These are phyloP conservation scores for Globisporangium solare DNA, from an alignment of 352 stramenopile genomes.

Conservation along the genomic window DNA sequence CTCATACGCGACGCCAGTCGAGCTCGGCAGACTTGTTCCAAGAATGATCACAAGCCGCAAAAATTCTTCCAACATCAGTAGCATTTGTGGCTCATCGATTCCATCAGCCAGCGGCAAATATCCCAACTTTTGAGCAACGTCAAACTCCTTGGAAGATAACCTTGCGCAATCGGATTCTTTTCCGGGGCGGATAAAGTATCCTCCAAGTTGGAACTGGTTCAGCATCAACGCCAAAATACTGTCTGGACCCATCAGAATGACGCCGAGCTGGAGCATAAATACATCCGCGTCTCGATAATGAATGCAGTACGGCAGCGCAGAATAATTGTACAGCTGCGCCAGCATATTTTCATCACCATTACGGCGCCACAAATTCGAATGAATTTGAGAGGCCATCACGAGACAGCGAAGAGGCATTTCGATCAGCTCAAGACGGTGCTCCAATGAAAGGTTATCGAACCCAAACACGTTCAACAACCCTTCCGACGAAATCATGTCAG, in stretches of 20 bases:
- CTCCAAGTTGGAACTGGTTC: conserved; percentile 71
- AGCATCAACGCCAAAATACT: conserved; percentile 61
- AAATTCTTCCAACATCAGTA: conserved; percentile 83
- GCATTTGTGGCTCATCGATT: conserved; percentile 63
- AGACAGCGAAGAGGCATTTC: conserved; percentile 79
- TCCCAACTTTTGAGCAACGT: conserved; percentile 19
- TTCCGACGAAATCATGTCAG: conserved; percentile 36
- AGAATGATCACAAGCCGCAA: conserved; percentile 73
- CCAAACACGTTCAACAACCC: conserved; percentile 53
- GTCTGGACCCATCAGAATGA: conserved; percentile 63
- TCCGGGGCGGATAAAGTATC: conserved; percentile 45
- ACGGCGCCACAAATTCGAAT: conserved; percentile 81
- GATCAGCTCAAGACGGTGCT: conserved; percentile 57
- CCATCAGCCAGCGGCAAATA: conserved; percentile 53
- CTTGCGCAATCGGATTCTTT: not conserved
- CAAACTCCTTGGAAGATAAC: conserved; percentile 11
- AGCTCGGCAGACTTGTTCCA: conserved; percentile 65
- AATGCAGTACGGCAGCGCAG: conserved; percentile 80
- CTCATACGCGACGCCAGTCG: conserved; percentile 55
- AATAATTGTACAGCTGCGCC: conserved; percentile 89
- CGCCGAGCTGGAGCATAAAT: conserved; percentile 73
- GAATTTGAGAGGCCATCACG: conserved; percentile 85
- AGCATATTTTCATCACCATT: conserved; percentile 90
- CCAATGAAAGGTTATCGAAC: conserved; percentile 38
- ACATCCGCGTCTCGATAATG: conserved; percentile 81